Conservation (phyloP, 2,329 filamentous ascomycete species). For the Talaromyces sp. region DNA sequence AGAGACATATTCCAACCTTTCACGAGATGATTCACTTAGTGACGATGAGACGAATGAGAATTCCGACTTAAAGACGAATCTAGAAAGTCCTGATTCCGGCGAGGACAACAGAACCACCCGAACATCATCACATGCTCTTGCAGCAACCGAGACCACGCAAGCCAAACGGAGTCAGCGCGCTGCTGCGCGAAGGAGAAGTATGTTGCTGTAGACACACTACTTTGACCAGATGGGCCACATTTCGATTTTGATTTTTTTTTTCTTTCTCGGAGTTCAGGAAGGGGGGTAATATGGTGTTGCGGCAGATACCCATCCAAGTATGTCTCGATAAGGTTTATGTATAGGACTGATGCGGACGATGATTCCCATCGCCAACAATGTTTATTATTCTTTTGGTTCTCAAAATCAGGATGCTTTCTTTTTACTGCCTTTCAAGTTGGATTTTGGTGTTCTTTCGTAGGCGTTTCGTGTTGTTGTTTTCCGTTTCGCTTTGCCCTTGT, state of each 20-base stretch:
- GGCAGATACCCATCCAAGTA: slow-evolving; percentile 8
- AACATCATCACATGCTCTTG: background rate
- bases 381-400: background rate
- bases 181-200: slow-evolving; percentile 32
- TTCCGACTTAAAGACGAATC: background rate
- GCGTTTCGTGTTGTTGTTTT: slow-evolving; percentile 37
- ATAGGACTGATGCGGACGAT: background rate
- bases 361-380: background rate
- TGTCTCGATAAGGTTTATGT: background rate
- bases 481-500: slow-evolving; percentile 19
- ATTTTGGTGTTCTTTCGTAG: slow-evolving; percentile 33
- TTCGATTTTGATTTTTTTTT: background rate
- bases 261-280: background rate
- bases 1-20: background rate
- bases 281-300: background rate
- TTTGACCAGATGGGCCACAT: background rate
- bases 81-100: background rate
- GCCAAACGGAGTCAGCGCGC: slow-evolving; percentile 25
- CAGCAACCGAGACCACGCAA: slow-evolving; percentile 12
- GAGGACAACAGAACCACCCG: background rate
- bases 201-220: slow-evolving; percentile 27
- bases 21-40: background rate
- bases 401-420: background rate
- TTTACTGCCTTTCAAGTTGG: background rate
- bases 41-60: background rate